Evolutionary conservation across 2,329 filamentous ascomycete species (phyloP).

Genomic region (Ascochyta clinopodiicola): DNA sequence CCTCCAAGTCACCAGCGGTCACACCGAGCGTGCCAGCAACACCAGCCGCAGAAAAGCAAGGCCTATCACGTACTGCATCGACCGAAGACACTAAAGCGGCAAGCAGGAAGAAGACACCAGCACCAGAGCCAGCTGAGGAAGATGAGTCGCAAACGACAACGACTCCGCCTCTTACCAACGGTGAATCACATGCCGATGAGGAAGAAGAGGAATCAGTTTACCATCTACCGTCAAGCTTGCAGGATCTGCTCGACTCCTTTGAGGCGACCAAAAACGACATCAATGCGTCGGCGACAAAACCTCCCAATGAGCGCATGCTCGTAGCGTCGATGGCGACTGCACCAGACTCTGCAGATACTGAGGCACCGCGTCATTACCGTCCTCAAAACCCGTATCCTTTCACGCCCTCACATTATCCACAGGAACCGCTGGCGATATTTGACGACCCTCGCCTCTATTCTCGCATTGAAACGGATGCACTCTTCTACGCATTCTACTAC

Average conservation of each 20-base stretch:
- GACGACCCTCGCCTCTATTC: conserved; percentile 88
- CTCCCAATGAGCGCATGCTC: conserved; percentile 74
- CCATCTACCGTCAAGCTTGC: conserved; percentile 85
- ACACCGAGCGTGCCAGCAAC: conserved; percentile 54
- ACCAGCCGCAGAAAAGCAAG: conserved; percentile 55
- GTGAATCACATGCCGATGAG: conserved; percentile 59
- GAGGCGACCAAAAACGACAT: conserved; percentile 79
- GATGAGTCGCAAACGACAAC: conserved; percentile 42
- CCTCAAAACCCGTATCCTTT: conserved; percentile 78
- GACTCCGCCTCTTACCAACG: conserved; percentile 56
- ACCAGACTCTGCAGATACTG: conserved; percentile 78
- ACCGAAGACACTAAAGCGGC: conserved; percentile 38
- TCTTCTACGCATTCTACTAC: conserved; percentile 99
- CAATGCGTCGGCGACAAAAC: conserved; percentile 64
- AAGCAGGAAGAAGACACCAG: conserved; percentile 40
- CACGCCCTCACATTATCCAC: conserved; percentile 84
- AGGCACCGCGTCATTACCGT: conserved; percentile 82
- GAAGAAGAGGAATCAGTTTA: conserved; percentile 82
- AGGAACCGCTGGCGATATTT: conserved; percentile 89
- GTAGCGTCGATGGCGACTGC: conserved; percentile 74
- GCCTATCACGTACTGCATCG: conserved; percentile 36
- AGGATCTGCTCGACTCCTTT: conserved; percentile 90
- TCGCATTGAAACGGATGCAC: conserved; percentile 89
- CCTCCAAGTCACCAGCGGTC: conserved; percentile 55
- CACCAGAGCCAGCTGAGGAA: conserved; percentile 44